Evolutionary conservation across 2,329 filamentous ascomycete genomes (phyloP), one percentile per base, ranked within the genome.

Genomic region (Aspergillus pseudotamarii): DNA sequence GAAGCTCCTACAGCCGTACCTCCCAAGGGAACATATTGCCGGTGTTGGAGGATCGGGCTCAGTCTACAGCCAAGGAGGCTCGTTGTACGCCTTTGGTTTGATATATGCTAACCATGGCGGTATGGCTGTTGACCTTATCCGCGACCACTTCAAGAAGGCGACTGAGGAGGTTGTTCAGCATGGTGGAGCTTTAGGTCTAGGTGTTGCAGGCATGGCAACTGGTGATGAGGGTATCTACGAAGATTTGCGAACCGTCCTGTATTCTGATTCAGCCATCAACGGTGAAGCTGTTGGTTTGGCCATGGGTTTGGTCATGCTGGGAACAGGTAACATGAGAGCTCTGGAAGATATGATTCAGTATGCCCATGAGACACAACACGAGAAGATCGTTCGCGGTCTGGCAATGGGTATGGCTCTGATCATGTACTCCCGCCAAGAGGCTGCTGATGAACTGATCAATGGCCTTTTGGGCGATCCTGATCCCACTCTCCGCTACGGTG

Each of bases 61-160:
- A 21, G 89, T 94, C 61, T 99, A 96, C 75, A 97, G 94, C 74
- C 94, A 98, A 76, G 95, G 95, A 75, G 95, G 95, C 72, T 96
- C 95, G 28, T 85, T 99, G 2, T 99, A 96, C 75, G 95, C 95
- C 2, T 93, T 97, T 66, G 95, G 95, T 70, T 81, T 99, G 59
- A 97, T 99, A 63, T 97, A 98, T 75, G 94, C 95, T 72, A 99
- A 99, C 80, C 95, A 98, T 73, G 95, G 95, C 64, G 93, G 93
- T 5, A 91, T 94, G 73, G 95, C 96, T 16, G 79, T 82, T 54
- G 77, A 82, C 57, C 76, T 82, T 50, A 81, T 82, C 51, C 79
- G 80, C 34, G 77, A 80, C 34, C 79, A 82, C 65, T 82, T 82
- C 72, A 82, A 81, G 69, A 81, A 83, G 63, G 79, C 82, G 68